These are phyloP conservation scores for Colletotrichum lindemuthianum DNA, from an alignment of 2,329 filamentous ascomycete genomes.

Conservation along the genomic window DNA sequence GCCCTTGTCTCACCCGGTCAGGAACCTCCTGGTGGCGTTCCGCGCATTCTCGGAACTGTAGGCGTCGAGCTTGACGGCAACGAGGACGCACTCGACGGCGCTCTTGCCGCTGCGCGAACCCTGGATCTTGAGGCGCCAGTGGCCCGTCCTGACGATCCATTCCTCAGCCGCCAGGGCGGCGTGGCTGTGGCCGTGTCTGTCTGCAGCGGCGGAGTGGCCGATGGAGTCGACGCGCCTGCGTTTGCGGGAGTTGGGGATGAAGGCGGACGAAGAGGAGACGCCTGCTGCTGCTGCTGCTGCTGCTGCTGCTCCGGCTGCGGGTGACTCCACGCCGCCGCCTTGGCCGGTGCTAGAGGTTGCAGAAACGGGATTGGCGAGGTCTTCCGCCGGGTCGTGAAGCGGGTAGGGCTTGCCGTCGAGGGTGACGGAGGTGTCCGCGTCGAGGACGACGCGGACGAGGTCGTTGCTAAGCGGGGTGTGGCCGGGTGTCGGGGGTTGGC, in stretches of 20 bases:
- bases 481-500: conserved; percentile 72
- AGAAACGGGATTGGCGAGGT: conserved; percentile 39
- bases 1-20: conserved; percentile 47
- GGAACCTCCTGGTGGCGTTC: conserved; percentile 73
- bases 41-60: conserved; percentile 72
- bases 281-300: conserved; percentile 29
- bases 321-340: conserved; percentile 46
- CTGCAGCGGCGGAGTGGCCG: conserved; percentile 31
- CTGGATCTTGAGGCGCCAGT: conserved; percentile 78
- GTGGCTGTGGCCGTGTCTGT: conserved; percentile 18
- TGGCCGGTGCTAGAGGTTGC: conserved; percentile 46
- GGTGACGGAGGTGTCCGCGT: conserved; percentile 65
- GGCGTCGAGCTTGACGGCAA: conserved; percentile 81
- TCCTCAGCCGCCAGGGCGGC: conserved; percentile 46
- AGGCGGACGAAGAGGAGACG: conserved; percentile 39
- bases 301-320: conserved; percentile 37
- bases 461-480: conserved; percentile 77
- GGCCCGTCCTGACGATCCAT: conserved; percentile 75
- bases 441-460: conserved; percentile 72
- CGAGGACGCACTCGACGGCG: conserved; percentile 75
- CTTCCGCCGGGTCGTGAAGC: conserved; percentile 39
- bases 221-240: conserved; percentile 53
- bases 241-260: conserved; percentile 53
- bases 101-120: conserved; percentile 58
- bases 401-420: conserved; percentile 66